Evolutionary conservation across 352 stramenopile species (phyloP), one percentile per base, ranked within the genome.

Genomic region (Phytophthora brassicae): DNA sequence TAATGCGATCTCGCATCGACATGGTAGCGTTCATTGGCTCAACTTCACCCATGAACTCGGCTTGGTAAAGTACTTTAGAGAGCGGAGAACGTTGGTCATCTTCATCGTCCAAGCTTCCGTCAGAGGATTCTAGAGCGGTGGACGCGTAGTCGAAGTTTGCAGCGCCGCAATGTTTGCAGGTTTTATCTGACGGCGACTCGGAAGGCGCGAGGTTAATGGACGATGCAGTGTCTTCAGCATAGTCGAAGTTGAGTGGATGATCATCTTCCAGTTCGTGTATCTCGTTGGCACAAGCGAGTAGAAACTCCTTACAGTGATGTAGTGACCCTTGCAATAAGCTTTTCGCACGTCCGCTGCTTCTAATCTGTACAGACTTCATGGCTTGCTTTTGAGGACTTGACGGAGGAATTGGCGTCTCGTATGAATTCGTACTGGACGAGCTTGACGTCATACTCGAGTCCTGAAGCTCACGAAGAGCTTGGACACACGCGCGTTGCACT

Each of bases 261-360:
- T 77, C 70, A 14, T 86, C 83, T 41, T 93, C 81, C 11, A 91
- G 69, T 20, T 93, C 81, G 61, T 89, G 77, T 68, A 93, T 91
- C 54, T 93, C 81, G 64, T 91, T 93, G 12, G 77, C 78, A 56
- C 81, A 91, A 24, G 84, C 81, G 7, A 90, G 73, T 41, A 93
- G 49, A 48, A 91, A 93, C 23, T 76, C 70, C 45, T 80, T 83
- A 68, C 82, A 90, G 54, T 84, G 74, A 43, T 73, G 60, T 8
- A 88, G 53, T 22, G 73, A 87, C 9, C 51, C 39, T 1, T 38
- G 16, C 5, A n/a, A 35, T 24, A 77, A 43, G 19, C 68, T 70
- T 54, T 79, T 87, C 57, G 64, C 43, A 4, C 77, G 74, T 8
- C 77, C 77, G 38, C 70, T 88, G 31, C 23, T 31, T 28, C 26